Conservation (phyloP, 805 yeast species). For the Pichia thaimueangensis region DNA sequence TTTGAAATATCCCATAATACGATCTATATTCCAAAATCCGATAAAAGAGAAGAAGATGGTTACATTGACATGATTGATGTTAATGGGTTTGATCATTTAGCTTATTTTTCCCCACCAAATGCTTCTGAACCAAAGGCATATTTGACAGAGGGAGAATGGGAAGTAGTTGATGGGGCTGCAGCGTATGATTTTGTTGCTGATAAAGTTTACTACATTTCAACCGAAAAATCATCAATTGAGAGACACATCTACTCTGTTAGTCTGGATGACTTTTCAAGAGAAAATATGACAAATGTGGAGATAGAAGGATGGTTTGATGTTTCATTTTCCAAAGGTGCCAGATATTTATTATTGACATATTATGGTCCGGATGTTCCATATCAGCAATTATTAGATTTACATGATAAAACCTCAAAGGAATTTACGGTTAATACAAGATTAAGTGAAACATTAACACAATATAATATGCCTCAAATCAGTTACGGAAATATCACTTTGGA, state of each 20-base stretch:
- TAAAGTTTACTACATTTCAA: constrained; percentile 61
- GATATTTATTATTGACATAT: constrained; percentile 65
- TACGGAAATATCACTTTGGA: constrained; percentile 47
- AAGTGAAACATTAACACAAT: constrained; percentile 32
- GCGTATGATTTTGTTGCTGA: constrained; percentile 49
- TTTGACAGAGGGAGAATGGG: constrained; percentile 81
- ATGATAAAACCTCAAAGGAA: constrained; percentile 32
- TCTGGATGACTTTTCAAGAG: constrained; percentile 40
- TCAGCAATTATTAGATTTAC: constrained; percentile 62
- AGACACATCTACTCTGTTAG: constrained; percentile 74
- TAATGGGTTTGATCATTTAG: constrained; percentile 67
- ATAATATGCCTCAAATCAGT: constrained; percentile 49
- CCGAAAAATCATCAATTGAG: constrained; percentile 73
- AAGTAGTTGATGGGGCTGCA: constrained; percentile 70
- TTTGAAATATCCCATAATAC: constrained; percentile 70
- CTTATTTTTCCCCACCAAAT: constrained; percentile 70
- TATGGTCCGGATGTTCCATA: constrained; percentile 75
- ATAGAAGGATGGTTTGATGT: constrained; percentile 62
- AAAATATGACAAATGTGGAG: constrained; percentile 43
- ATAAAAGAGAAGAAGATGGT: constrained; percentile 48
- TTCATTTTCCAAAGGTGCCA: constrained; percentile 73
- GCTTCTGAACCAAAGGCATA: constrained; percentile 42
- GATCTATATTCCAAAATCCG: constrained; percentile 47
- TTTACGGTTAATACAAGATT: constrained; percentile 45
- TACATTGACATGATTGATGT: constrained; percentile 74